Conservation (phyloP, 495 filamentous ascomycete genomes). For the Apodospora peruviana region DNA sequence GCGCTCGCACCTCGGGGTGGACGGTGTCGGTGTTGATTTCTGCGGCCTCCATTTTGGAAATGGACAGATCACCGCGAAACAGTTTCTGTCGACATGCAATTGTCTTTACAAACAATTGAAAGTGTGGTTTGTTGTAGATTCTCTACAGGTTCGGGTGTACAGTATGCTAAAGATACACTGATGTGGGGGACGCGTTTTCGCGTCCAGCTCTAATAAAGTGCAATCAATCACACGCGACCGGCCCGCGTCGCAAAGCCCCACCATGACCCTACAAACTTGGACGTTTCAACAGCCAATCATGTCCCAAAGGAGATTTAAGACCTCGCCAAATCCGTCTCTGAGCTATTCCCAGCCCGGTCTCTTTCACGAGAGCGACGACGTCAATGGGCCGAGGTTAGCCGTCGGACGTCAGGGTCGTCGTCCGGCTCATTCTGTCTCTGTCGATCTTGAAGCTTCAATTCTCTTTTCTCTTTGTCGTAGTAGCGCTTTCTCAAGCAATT, state of each 20-base stretch:
- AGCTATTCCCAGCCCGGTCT: neutral
- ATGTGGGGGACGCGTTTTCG: slow-evolving; percentile 10
- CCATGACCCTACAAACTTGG: too few relatives aligned
- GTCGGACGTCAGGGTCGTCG: slow-evolving; percentile 4
- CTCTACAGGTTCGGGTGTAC: too few relatives aligned
- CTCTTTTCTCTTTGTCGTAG: neutral
- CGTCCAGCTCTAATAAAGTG: neutral
- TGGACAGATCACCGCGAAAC: slow-evolving; percentile 7
- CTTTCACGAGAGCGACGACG: neutral
- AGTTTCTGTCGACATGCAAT: slow-evolving; percentile 6
- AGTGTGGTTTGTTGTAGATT: too few relatives aligned
- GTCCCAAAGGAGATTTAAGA: neutral
- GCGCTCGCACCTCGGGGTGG: slow-evolving; percentile 82
- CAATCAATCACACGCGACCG: neutral
- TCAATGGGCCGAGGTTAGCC: slow-evolving; percentile 37
- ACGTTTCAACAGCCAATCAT: neutral
- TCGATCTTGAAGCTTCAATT: neutral
- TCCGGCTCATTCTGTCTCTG: neutral
- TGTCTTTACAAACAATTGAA: neutral
- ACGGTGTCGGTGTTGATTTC: slow-evolving; percentile 45
- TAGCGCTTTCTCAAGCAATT: neutral
- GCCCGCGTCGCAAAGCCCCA: neutral
- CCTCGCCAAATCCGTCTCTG: neutral
- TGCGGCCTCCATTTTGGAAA: slow-evolving; percentile 42
- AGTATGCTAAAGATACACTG: neutral